Conservation (phyloP, 2,329 filamentous ascomycete species). For the Pseudogymnoascus sp. region DNA sequence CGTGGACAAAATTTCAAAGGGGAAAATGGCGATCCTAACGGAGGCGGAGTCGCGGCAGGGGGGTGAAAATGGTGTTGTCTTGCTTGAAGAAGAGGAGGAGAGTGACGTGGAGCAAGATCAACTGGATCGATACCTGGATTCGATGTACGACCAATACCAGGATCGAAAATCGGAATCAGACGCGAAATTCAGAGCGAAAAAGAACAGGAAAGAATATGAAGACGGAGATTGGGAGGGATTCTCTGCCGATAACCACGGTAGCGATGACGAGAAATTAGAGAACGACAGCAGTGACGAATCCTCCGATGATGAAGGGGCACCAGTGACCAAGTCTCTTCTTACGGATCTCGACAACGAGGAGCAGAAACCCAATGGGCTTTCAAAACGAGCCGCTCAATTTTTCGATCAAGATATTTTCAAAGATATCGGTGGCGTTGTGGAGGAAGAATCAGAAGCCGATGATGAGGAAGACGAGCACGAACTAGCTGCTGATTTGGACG, state of each 20-base stretch:
- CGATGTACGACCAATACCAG: conserved; percentile 79
- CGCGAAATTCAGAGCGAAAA: conserved; percentile 85
- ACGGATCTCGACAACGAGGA: conserved; percentile 54
- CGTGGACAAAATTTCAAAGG: conserved; percentile 61
- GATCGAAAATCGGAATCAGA: conserved; percentile 72
- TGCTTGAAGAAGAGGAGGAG: conserved; percentile 52
- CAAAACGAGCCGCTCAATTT: conserved; percentile 77
- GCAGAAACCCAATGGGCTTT: conserved; percentile 54
- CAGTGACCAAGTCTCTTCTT: conserved; percentile 44
- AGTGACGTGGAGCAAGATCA: conserved; percentile 73
- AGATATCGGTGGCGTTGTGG: conserved; percentile 62
- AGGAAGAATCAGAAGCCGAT: conserved; percentile 39
- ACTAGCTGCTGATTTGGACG: conserved; percentile 28
- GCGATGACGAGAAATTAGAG: conserved; percentile 51
- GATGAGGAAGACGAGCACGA: conserved; percentile 37
- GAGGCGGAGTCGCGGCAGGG: conserved; percentile 51
- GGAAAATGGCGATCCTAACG: conserved; percentile 66
- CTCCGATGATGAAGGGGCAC: conserved; percentile 45
- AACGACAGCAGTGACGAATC: conserved; percentile 57
- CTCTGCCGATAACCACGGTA: conserved; percentile 53
- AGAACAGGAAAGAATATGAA: conserved; percentile 69
- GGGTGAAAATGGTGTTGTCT: conserved; percentile 49
- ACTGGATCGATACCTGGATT: conserved; percentile 78
- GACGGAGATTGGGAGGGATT: conserved; percentile 92
- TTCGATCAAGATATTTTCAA: conserved; percentile 95